Evolutionary conservation across 169 alveolate species (phyloP).

Genomic region (Plasmodium billcollinsi): DNA sequence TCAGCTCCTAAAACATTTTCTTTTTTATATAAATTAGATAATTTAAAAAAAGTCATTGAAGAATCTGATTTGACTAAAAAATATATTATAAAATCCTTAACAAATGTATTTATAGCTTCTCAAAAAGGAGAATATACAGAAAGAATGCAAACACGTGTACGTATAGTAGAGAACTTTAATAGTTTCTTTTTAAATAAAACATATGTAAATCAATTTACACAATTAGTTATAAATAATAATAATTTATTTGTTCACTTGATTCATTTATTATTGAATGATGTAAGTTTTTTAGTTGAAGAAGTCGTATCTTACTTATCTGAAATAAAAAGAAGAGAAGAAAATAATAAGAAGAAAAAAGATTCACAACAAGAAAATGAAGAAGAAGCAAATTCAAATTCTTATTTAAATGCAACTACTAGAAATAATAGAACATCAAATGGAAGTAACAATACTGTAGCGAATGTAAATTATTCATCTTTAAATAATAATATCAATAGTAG

Average conservation of each 20-base stretch:
- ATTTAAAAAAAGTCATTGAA: slow-evolving; percentile 57
- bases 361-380: slow-evolving; percentile 49
- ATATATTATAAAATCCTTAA: slow-evolving; percentile 85
- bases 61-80: slow-evolving; percentile 77
- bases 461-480: too few species aligned
- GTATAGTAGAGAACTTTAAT: slow-evolving; percentile 84
- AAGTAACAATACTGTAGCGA: too few species aligned
- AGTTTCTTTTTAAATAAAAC: slow-evolving; percentile 78
- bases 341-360: slow-evolving; percentile 37
- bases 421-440: background rate
- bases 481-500: background rate
- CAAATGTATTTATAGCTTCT: slow-evolving; percentile 84
- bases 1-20: slow-evolving; percentile 83
- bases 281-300: slow-evolving; percentile 89
- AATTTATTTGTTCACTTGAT: slow-evolving; percentile 90
- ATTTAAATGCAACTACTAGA: background rate
- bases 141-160: slow-evolving; percentile 85
- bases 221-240: slow-evolving; percentile 80
- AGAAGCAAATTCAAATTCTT: background rate
- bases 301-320: slow-evolving; percentile 91
- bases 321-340: slow-evolving; percentile 88
- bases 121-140: slow-evolving; percentile 88
- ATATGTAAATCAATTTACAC: slow-evolving; percentile 82
- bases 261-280: slow-evolving; percentile 90
- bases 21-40: slow-evolving; percentile 78